Conservation (phyloP, 129 eudicot genomes). For the Smallanthus sonchifolius region DNA sequence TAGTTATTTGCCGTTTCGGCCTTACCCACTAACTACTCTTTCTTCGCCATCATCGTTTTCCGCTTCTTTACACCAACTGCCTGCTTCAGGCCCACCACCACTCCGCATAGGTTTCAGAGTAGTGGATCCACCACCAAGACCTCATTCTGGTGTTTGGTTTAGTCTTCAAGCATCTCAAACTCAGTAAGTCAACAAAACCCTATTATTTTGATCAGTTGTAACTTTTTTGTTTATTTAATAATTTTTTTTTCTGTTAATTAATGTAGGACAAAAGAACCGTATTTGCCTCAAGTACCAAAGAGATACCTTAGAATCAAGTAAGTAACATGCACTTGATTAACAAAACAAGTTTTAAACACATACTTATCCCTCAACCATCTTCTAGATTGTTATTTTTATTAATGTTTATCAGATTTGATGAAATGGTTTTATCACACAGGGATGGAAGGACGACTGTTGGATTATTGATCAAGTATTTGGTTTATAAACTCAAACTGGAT, state of each 20-base stretch:
- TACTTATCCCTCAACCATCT: too few species aligned
- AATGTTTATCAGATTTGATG: not conserved
- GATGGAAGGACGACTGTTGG: conserved; percentile 74
- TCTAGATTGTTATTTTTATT: too few species aligned
- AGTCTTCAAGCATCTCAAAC: conserved; percentile 60
- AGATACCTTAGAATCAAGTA: conserved; percentile 87
- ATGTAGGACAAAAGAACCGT: conserved; percentile 75
- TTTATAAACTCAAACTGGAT: conserved; percentile 68
- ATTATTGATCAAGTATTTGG: conserved; percentile 71
- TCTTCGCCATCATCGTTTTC: not conserved
- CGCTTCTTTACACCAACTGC: too few species aligned
- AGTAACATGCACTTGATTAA: not conserved
- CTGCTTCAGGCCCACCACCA: not conserved
- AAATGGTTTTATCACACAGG: conserved; percentile 28
- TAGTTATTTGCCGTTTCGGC: conserved; percentile 28
- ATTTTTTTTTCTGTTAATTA: not conserved
- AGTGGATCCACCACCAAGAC: conserved; percentile 42
- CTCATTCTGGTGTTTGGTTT: conserved; percentile 73
- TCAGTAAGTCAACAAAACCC: conserved; percentile 45
- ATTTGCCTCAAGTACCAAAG: conserved; percentile 80
- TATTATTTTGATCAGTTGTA: too few species aligned
- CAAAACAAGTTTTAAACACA: not conserved
- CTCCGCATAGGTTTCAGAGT: conserved; percentile 32
- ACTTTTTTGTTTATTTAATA: not conserved
- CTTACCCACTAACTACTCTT: too few species aligned